A percentile compares a stretch with the other conserved stretches of the same genome.
Evolutionary conservation across 495 filamentous ascomycete genomes (phyloP).

Genomic region (Aspergillus affinis): DNA sequence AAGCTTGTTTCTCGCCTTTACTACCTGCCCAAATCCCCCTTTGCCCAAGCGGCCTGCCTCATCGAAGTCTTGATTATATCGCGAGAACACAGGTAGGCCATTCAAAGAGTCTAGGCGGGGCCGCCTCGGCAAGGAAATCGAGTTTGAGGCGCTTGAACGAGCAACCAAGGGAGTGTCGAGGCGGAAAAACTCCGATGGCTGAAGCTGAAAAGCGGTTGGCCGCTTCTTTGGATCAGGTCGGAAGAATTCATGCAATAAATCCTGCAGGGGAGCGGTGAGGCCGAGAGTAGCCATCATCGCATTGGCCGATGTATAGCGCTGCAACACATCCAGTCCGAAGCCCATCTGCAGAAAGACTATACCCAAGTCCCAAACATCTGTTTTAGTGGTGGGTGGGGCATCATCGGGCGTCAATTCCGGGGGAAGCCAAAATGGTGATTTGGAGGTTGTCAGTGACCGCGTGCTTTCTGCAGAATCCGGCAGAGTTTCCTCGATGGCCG

Average conservation of each 20-base stretch:
- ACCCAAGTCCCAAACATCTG: slow-evolving; percentile 93
- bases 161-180: slow-evolving; percentile 51
- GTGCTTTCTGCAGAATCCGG: slow-evolving; percentile 28
- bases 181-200: slow-evolving; percentile 82
- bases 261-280: slow-evolving; percentile 71
- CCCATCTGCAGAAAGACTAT: slow-evolving; percentile 89
- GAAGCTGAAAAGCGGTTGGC: slow-evolving; percentile 83
- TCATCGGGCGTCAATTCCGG: slow-evolving; percentile 69
- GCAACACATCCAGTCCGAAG: slow-evolving; percentile 75
- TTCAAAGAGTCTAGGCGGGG: slow-evolving; percentile 50
- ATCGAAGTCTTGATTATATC: slow-evolving; percentile 85
- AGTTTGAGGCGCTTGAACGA: slow-evolving; percentile 38
- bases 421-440: slow-evolving; percentile 79
- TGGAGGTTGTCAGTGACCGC: slow-evolving; percentile 56
- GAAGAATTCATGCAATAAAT: slow-evolving; percentile 81
- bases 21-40: slow-evolving; percentile 96
- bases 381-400: slow-evolving; percentile 67
- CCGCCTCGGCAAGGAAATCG: slow-evolving; percentile 39
- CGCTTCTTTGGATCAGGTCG: slow-evolving; percentile 78
- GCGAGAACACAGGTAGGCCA: slow-evolving; percentile 51
- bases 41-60: slow-evolving; percentile 87
- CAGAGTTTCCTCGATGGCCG: slow-evolving; percentile 42
- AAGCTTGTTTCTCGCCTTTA: slow-evolving; percentile 90
- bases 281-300: slow-evolving; percentile 61
- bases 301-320: slow-evolving; percentile 75